Conservation (phyloP, 768 basidiomycete genomes). For the Suillus plorans region DNA sequence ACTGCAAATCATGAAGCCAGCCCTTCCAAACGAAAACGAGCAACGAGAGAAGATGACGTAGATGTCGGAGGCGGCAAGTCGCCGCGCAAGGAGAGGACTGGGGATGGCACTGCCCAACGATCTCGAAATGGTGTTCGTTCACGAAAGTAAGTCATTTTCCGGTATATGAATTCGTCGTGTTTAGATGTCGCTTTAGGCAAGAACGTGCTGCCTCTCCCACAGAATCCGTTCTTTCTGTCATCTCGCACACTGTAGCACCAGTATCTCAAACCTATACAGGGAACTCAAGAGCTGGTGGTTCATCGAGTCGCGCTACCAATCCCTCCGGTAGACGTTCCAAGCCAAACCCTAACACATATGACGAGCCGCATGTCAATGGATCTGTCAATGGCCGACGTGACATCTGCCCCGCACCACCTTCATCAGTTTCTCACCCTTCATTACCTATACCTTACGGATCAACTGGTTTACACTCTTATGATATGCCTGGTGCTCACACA, state of each 20-base stretch:
- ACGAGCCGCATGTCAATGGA: constrained; percentile 43
- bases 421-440: constrained; percentile 52
- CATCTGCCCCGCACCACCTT: constrained; percentile 48
- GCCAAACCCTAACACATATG: constrained; percentile 38
- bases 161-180: background rate
- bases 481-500: constrained; percentile 34
- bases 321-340: constrained; percentile 43
- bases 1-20: constrained; percentile 54
- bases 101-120: constrained; percentile 43
- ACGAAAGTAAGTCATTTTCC: constrained; percentile 52
- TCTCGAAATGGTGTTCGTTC: constrained; percentile 52
- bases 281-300: constrained; percentile 28
- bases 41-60: constrained; percentile 60
- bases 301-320: constrained; percentile 32
- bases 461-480: constrained; percentile 41
- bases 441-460: constrained; percentile 44
- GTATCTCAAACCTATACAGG: constrained; percentile 26
- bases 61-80: constrained; percentile 51
- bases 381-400: constrained; percentile 36
- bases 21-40: constrained; percentile 64
- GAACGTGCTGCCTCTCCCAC: constrained; percentile 71
- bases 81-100: constrained; percentile 60
- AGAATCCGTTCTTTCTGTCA: constrained; percentile 71
- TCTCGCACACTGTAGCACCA: constrained; percentile 56
- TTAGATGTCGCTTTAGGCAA: constrained; percentile 36